These are phyloP conservation scores for Dioszegia hungarica DNA, from an alignment of 768 basidiomycete species.

Conservation along the genomic window DNA sequence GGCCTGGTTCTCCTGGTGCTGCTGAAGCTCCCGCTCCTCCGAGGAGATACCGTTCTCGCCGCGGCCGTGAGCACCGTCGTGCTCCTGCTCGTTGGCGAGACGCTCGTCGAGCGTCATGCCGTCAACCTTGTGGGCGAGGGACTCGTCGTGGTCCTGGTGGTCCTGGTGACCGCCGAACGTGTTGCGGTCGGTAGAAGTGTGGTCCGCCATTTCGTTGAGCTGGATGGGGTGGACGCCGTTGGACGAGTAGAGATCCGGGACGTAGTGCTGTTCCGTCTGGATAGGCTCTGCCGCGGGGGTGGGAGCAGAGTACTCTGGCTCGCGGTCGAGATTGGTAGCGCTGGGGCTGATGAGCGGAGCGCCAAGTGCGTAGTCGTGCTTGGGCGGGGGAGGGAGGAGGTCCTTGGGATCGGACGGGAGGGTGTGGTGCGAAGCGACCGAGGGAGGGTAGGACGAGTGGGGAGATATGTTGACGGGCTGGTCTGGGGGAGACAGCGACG, in stretches of 20 bases:
- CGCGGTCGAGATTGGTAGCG: background rate
- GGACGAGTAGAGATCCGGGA: conserved; percentile 3
- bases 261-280: conserved; percentile 4
- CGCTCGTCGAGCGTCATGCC: conserved; percentile 10
- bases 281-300: background rate
- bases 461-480: conserved; percentile 17
- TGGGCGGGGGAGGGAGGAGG: background rate
- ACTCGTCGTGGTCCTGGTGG: conserved; percentile 6
- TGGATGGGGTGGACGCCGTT: conserved; percentile 5
- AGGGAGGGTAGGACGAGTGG: conserved; percentile 25
- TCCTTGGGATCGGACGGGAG: background rate
- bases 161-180: background rate
- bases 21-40: conserved; percentile 2
- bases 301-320: background rate
- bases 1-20: conserved; percentile 1
- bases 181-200: background rate
- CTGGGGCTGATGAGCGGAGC: background rate
- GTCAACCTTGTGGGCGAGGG: conserved; percentile 8
- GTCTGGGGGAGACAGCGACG: too few species aligned
- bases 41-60: background rate
- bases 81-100: conserved; percentile 5
- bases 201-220: background rate
- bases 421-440: conserved; percentile 21
- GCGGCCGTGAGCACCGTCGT: conserved; percentile 1
- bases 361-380: background rate